Evolutionary conservation across 352 stramenopile genomes (phyloP), one percentile per base, ranked within the genome.

Genomic region (Phytopythium mirpurense): DNA sequence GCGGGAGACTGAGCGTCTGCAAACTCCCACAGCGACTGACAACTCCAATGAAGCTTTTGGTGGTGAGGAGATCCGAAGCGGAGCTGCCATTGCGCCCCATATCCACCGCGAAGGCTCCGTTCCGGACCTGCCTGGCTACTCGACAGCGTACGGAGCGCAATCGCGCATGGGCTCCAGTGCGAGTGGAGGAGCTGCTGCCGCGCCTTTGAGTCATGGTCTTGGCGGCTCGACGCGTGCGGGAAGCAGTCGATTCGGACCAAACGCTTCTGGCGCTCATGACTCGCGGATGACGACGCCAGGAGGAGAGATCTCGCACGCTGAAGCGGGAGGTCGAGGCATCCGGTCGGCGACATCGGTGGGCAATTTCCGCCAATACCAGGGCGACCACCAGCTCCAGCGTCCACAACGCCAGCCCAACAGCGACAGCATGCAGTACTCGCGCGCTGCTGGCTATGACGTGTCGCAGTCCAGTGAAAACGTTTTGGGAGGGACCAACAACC

Each of bases 351-450:
- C 79, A 34, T 93, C 83, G 3, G 74, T 93, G 15, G 83, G 78
- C 1, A 90, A 93, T 40, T 88, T 91, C n/a, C 70, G 72, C 10
- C 66, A 72, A 50, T 86, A 85, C 47, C 68, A 83, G 58, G 68
- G 86, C 5, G 77, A 87, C 3, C 67, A 75, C 27, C 62, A 70
- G 9, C 62, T 59, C 49, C 55, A 56, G 6, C 24, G 44, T 43
- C n/a, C n/a, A n/a, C 40, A 23, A 9, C 31, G 31, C 46, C 46
- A 40, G 12, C 23, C 46, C 3, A 42, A 32, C 11, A 31, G 31
- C 21, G 57, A 53, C 16, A 34, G 21, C 29, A 18, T 48, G 31
- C 49, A 54, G 10, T 46, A 54, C 8, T 45, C 19, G 54, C 46
- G 29, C 5, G 10, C 29, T 48, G 54, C 42, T n/a, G 45, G 59